Base-by-base conservation (phyloP, 768 basidiomycete genomes). In the Lentinula detonsa region DNA sequence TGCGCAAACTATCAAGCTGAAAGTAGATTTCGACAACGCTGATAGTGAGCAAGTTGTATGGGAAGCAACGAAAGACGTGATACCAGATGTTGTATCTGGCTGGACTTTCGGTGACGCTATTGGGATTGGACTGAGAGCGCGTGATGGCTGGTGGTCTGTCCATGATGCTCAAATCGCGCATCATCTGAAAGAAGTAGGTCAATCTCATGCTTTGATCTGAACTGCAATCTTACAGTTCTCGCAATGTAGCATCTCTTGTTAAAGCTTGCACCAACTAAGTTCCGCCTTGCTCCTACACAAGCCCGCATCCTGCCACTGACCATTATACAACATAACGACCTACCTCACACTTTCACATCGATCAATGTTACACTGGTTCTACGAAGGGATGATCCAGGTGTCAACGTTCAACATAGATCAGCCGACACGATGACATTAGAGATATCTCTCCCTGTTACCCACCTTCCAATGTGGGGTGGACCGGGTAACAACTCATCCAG, bases 61-160 rank as follows among this genome's bases (percentile, higher is more conserved):
- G 37, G 76, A 83, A 49, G 63, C 76, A 3, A 73, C 81, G 15
- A 82, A 85, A 59, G 81, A 87, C 51, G 74, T 91, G 3, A 52
- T 79, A 2, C 83, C 83, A 39, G 85, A 93, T 70, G 86, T 94
- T 64, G 76, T 94, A 1, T 82, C 85, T 61, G 93, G 93, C 0
- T 83, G 79, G 66, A 81, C 90, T 0, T 90, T 93, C 67, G 93
- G 93, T 2, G 71, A 84, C 31, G 84, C 83, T 5, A 53, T 91
- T 2, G 90, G 91, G 2, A 63, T 95, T 2, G 87, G 81, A 1
- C 60, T 91, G 15, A 80, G 82, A 40, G 84, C 81, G 64, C 62
- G 74, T 2, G 71, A 75, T 15, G 78, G 76, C 15, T 84, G 81
- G 81, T 88, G 87, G 85, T 82, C 77, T 1, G 76, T 86, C 3